Evolutionary conservation across 495 filamentous ascomycete species (phyloP), one percentile per base, ranked within the genome.

Genomic region (Tetracladium setigerum): DNA sequence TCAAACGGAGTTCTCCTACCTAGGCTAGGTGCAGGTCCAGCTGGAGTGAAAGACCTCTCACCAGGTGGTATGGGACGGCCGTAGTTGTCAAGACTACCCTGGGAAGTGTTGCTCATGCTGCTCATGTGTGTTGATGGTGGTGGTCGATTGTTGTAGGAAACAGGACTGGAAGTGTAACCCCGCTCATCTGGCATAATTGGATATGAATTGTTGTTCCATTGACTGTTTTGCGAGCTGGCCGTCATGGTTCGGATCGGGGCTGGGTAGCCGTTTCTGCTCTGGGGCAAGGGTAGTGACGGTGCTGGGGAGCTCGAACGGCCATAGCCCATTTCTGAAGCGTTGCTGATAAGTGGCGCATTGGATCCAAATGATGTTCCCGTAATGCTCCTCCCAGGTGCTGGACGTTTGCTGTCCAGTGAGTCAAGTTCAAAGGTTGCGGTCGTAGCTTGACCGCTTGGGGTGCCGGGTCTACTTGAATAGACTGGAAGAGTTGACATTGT

Each of bases 401-500:
- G 70, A 30, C 67, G 67, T 48, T 70, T 73, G 44, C 69, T 59
- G 36, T 68, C 70, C 17, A 76, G 44, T 8, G 65, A 30, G 41
- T 63, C 60, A 37, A 76, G 60, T 50, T 78, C 73, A 48, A 74
- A 72, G 53, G 61, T 69, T 13, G 57, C 53, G n/a, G 55, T 31
- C 4, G 47, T 44, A 32, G 50, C 38, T 45, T 50, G 52, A 36
- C 46, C 48, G 40, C 46, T 49, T 30, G 71, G 63, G 5, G 75
- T 78, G 14, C 67, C 73, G 7, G 78, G 76, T 36, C 76, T 69
- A 27, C 78, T 77, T 2, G 69, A 63, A 58, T 84, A 84, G 4
- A 73, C 58, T 0, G 84, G 78, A 13, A 89, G 60, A 1, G 85
- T 86, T 0, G 76, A 71, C 60, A 78, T 74, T 0, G 84, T 87